Percentiles rank a stretch among this genome's conserved stretches.
Evolutionary conservation across 345 rosid genomes (phyloP).

Genomic region (Arabidopsis suecica): DNA sequence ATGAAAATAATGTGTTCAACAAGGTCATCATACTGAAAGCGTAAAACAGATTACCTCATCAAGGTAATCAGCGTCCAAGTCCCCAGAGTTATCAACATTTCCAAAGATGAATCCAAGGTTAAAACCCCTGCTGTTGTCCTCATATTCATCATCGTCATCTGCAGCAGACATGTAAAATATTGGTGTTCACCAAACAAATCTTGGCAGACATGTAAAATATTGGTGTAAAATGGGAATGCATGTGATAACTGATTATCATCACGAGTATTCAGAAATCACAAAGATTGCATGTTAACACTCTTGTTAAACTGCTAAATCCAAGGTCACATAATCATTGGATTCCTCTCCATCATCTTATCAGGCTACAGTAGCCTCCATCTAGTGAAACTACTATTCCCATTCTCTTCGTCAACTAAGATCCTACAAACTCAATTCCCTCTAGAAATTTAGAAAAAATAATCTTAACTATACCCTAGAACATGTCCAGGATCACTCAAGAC

Average conservation of each 20-base stretch:
- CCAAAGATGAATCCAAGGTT: slow-evolving; percentile 96
- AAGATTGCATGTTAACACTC: background rate
- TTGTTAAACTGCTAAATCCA: background rate
- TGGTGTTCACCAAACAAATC: slow-evolving; percentile 20
- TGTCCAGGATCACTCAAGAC: slow-evolving; percentile 26
- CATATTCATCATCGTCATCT: slow-evolving; percentile 87
- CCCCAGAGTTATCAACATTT: slow-evolving; percentile 93
- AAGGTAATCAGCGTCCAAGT: slow-evolving; percentile 96
- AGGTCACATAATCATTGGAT: background rate
- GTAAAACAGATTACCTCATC: slow-evolving; percentile 68
- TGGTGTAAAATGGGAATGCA: slow-evolving; percentile 5
- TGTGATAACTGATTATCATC: background rate
- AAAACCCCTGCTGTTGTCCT: slow-evolving; percentile 74
- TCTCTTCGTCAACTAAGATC: slow-evolving; percentile 5
- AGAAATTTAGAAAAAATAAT: background rate
- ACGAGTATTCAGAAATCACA: background rate
- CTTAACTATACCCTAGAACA: slow-evolving; percentile 18
- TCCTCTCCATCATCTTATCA: slow-evolving; percentile 18
- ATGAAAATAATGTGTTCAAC: background rate
- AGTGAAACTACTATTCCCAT: slow-evolving; percentile 10
- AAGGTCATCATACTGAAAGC: slow-evolving; percentile 17
- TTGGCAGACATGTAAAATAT: slow-evolving; percentile 6
- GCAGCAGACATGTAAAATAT: slow-evolving; percentile 19
- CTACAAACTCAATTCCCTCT: slow-evolving; percentile 18
- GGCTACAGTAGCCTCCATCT: background rate